Evolutionary conservation across 495 filamentous ascomycete genomes (phyloP), one percentile per base, ranked within the genome.

Genomic region (Corynascus novoguineensis): DNA sequence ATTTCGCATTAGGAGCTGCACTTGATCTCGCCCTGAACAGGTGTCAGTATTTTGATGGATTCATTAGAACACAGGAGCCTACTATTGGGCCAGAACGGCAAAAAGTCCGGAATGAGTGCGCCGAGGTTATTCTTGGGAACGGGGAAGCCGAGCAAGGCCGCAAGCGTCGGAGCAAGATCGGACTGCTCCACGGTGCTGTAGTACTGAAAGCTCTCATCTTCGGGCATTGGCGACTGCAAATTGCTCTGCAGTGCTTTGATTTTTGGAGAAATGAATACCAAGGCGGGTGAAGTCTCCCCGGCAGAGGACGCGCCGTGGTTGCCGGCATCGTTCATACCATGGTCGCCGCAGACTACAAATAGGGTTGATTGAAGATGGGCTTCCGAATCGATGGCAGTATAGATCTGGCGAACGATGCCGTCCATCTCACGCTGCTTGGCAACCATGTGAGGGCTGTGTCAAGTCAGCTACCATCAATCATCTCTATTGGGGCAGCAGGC

Each of bases 251-350:
- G 75, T 0, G 70, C 58, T 66, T 83, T 79, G 29, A 99, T 76
- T 61, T 88, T 91, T 5, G 95, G 92, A 11, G 92, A 95, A 34
- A 96, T 83, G 66, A 99, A 97, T 28, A 96, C 78, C 38, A 99
- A 72, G 14, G 93, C 93, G 0, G 93, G 85, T 0, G 92, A 96
- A 10, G 93, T 97, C 73, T 99, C 93, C 6, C 95, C 90, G 17
- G 87, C 81, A 3, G 88, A 86, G 19, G 95, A 96, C 7, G 92
- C 93, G 11, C 93, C 93, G 69, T 99, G 93, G 64, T 97, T 97
- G 4, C 93, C 93, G 35, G 90, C 93, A 62, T 97, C 93, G 64
- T 97, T 99, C 93, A 99, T 99, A 19, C 93, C 93, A 68, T 99
- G 93, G 66, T 99, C 93, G 41, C 93, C 93, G 53, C 84, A 89